A percentile compares a stretch with the other conserved stretches of the same genome.
Evolutionary conservation across 441 rosid species (phyloP).

Genomic region (Erodium texanum): DNA sequence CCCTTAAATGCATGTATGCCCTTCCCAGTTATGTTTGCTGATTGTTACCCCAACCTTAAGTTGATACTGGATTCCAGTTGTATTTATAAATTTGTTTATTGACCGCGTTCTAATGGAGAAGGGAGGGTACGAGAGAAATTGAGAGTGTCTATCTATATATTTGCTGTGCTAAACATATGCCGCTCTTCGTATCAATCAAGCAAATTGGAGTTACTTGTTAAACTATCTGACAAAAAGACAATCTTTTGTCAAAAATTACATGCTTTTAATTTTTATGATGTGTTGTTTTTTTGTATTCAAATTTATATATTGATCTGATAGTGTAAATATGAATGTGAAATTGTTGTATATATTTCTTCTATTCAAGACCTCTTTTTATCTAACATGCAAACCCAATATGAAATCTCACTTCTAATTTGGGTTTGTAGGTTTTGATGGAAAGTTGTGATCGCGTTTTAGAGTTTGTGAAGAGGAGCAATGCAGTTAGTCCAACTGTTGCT

Average conservation of each 20-base stretch:
- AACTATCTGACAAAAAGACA: not conserved
- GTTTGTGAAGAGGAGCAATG: slow-evolving; percentile 91
- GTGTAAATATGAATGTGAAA: not conserved
- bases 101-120: too few relatives aligned
- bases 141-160: not conserved
- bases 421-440: slow-evolving; percentile 68
- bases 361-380: not conserved
- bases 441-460: slow-evolving; percentile 88
- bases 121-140: not conserved
- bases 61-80: not conserved
- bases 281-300: not conserved
- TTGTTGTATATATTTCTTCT: not conserved
- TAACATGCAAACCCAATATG: not conserved
- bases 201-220: not conserved
- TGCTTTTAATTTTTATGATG: not conserved
- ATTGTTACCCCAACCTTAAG: not conserved
- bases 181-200: not conserved
- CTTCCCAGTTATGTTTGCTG: not conserved
- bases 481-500: slow-evolving; percentile 91
- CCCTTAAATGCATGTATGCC: not conserved
- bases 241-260: not conserved
- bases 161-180: not conserved
- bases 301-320: not conserved
- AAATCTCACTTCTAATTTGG: slow-evolving; percentile 8
- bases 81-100: too few relatives aligned